Evolutionary conservation across 2,329 filamentous ascomycete species (phyloP), one percentile per base, ranked within the genome.

Genomic region (Cercospora canescens): DNA sequence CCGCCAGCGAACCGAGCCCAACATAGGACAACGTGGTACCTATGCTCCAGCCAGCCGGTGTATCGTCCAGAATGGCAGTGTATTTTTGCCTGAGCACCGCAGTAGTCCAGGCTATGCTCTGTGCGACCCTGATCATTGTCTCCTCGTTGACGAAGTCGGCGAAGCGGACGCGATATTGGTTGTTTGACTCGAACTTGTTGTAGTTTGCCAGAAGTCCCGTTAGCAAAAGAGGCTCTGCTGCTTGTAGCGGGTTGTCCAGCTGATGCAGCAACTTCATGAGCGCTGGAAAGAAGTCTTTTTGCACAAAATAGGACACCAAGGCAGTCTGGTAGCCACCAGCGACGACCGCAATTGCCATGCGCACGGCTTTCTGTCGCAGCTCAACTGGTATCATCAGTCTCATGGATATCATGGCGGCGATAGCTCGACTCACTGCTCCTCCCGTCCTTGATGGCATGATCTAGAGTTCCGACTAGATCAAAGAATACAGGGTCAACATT

Each of bases 161-260:
- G 16, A 99, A 85, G 30, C 94, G 91, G 69, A 96, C 83, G 73
- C 95, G 91, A 74, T 99, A 99, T 0, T 94, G 94, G 73, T 99
- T 99, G 77, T 97, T 94, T 64, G 96, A 94, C 79, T 99, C 95
- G 75, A 99, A 99, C 79, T 98, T 99, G 85, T 99, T 98, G 85
- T 98, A 98, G 80, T 98, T 99, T 70, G 92, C 91, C 61, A 99
- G 83, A 4, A 98, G 84, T 12, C 94, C 94, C 21, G 97, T 84
- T 9, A 98, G 86, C 14, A 90, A 87, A 71, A 97, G 93, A 0
- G 94, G 91, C 65, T 91, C 87, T 50, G 62, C 86, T 65, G 87
- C 87, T 73, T 85, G 84, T 18, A 84, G 81, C 35, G 87, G 83
- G 26, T 85, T 84, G 67, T 93, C 89, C 52, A 89, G 86, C 71